Percentiles rank a stretch among this genome's conserved stretches.
Conservation (phyloP, 352 stramenopile species). For the Pythium phragmitis region DNA sequence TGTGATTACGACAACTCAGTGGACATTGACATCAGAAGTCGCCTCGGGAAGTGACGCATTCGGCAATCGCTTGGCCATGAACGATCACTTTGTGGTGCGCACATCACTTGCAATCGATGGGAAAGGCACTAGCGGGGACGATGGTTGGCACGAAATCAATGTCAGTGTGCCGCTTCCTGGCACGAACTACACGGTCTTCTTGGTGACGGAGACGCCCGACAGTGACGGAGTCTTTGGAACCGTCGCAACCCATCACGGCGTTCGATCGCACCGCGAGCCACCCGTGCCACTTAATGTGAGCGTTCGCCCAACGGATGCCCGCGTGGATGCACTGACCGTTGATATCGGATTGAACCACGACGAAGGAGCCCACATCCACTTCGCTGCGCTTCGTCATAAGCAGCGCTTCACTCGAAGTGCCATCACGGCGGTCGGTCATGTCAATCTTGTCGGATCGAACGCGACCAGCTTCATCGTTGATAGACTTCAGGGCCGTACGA, state of each 20-base stretch:
- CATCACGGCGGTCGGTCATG: conserved; percentile 8
- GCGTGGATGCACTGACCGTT: conserved; percentile 64
- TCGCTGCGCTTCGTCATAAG: conserved; percentile 44
- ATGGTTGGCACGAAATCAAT: conserved; percentile 52
- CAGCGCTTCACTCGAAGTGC: conserved; percentile 24
- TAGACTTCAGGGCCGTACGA: conserved; percentile 49
- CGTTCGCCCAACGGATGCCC: conserved; percentile 53
- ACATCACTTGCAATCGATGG: conserved; percentile 36
- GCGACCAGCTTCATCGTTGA: conserved; percentile 45
- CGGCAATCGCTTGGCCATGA: conserved; percentile 62
- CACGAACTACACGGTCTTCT: conserved; percentile 65
- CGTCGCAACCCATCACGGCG: conserved; percentile 56
- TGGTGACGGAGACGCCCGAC: conserved; percentile 67
- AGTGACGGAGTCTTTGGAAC: conserved; percentile 74
- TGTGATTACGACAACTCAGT: conserved; percentile 42
- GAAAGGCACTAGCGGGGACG: conserved; percentile 21
- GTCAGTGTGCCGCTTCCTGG: conserved; percentile 50
- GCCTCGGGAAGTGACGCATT: conserved; percentile 47
- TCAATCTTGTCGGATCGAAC: conserved; percentile 25
- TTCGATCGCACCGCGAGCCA: conserved; percentile 49
- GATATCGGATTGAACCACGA: conserved; percentile 42
- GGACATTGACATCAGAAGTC: conserved; percentile 35
- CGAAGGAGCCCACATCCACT: conserved; percentile 58
- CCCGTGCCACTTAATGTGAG: conserved; percentile 38
- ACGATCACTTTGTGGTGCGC: conserved; percentile 52